Conservation (phyloP, 352 stramenopile genomes). For the Phytophthora constricta region DNA sequence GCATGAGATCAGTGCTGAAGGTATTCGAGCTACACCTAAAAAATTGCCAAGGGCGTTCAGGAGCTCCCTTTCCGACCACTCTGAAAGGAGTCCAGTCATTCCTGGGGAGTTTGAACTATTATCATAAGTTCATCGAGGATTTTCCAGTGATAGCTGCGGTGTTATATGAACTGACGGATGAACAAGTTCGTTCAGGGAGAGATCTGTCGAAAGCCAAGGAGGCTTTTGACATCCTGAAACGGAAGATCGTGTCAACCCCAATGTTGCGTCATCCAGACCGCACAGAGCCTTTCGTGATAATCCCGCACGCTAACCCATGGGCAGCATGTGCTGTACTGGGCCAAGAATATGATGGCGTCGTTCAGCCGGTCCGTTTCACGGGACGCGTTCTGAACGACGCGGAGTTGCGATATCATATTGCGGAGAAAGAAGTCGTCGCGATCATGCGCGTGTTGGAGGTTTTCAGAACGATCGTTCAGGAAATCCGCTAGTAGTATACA, state of each 20-base stretch:
- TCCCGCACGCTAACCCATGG: slow-evolving; percentile 16
- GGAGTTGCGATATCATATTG: background rate
- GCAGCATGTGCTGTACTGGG: background rate
- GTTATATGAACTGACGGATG: background rate
- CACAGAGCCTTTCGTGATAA: background rate
- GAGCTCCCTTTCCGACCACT: background rate
- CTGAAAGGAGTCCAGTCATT: background rate
- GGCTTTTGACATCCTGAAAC: slow-evolving; percentile 12
- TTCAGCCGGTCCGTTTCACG: background rate
- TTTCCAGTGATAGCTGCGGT: background rate
- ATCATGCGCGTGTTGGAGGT: background rate
- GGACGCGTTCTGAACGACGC: background rate
- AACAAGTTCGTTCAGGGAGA: background rate
- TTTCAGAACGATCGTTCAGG: background rate
- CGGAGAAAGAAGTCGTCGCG: background rate
- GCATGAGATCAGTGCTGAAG: slow-evolving; percentile 8
- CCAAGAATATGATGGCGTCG: background rate
- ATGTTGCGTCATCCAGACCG: slow-evolving; percentile 13
- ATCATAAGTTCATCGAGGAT: background rate
- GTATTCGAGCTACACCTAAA: slow-evolving; percentile 6
- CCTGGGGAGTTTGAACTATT: background rate
- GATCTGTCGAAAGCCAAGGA: background rate
- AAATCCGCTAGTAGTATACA: background rate
- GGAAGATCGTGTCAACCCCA: slow-evolving; percentile 7
- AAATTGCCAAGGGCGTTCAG: background rate